These are phyloP conservation scores for Tetracentron sinense DNA, from an alignment of 164 flowering plant species.

Conservation along the genomic window DNA sequence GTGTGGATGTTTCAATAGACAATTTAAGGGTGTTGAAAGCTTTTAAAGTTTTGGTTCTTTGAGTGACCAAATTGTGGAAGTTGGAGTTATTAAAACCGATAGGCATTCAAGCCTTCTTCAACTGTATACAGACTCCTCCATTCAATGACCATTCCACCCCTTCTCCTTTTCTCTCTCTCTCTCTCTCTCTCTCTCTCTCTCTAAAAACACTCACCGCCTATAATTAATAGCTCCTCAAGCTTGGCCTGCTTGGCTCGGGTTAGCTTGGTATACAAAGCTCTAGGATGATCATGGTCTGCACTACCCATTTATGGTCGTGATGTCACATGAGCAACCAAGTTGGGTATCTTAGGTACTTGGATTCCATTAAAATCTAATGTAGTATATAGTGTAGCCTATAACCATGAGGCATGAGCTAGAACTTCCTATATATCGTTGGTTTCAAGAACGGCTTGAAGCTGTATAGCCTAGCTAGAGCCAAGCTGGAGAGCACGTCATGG, in stretches of 20 bases:
- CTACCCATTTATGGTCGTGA: no score
- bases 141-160: slow-evolving; percentile 25
- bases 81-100: slow-evolving; percentile 41
- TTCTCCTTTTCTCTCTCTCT: not conserved
- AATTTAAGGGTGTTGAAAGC: slow-evolving; percentile 46
- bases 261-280: no score
- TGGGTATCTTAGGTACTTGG: no score
- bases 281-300: no score
- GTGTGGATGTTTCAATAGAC: no score
- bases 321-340: no score
- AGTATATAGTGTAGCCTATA: no score
- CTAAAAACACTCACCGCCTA: not conserved
- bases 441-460: slow-evolving; percentile 8
- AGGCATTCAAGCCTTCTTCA: slow-evolving; percentile 51
- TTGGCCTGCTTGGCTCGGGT: not conserved
- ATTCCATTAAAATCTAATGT: no score
- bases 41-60: slow-evolving; percentile 34
- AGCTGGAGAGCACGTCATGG: slow-evolving; percentile 14
- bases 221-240: no score
- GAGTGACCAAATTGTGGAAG: slow-evolving; percentile 49
- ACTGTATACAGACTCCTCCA: slow-evolving; percentile 37
- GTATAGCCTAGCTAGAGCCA: slow-evolving; percentile 15
- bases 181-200: slow-evolving; percentile 11
- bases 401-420: no score
- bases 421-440: no score